Evolutionary conservation across 2,329 filamentous ascomycete species (phyloP).

Genomic region (Leptosphaerulina australis): DNA sequence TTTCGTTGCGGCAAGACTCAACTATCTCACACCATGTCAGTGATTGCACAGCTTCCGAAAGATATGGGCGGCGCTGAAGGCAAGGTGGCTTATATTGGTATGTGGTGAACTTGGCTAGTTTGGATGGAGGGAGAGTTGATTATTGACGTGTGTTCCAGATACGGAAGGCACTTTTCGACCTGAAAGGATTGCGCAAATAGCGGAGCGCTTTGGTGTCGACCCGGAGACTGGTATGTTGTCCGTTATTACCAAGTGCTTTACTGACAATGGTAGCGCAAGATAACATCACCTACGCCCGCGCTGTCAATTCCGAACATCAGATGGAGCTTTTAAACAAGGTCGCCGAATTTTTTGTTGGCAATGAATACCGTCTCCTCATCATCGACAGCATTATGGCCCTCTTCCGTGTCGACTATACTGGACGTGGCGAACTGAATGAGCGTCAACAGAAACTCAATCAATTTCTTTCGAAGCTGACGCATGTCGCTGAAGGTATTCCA

Average conservation of each 20-base stretch:
- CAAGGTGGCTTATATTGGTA: slow-evolving; percentile 71
- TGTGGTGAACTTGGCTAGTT: slow-evolving; percentile 1
- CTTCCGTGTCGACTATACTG: slow-evolving; percentile 70
- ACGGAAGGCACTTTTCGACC: slow-evolving; percentile 63
- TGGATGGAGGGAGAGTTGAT: neutral
- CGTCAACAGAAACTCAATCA: slow-evolving; percentile 71
- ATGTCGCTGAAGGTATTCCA: slow-evolving; percentile 65
- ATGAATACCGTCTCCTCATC: slow-evolving; percentile 69
- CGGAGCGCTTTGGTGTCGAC: slow-evolving; percentile 65
- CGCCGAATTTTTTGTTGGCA: slow-evolving; percentile 64
- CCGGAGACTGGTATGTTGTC: slow-evolving; percentile 38
- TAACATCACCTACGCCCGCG: slow-evolving; percentile 70
- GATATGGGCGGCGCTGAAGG: slow-evolving; percentile 70
- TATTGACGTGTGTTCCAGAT: slow-evolving; percentile 47
- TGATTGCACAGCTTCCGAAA: slow-evolving; percentile 64
- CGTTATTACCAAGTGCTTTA: slow-evolving; percentile 39
- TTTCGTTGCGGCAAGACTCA: slow-evolving; percentile 73
- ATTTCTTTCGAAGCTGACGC: slow-evolving; percentile 67
- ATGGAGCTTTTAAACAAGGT: slow-evolving; percentile 68
- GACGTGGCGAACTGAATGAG: slow-evolving; percentile 70
- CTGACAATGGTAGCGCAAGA: slow-evolving; percentile 65
- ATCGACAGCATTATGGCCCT: slow-evolving; percentile 74
- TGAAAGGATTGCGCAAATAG: slow-evolving; percentile 70
- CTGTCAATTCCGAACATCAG: slow-evolving; percentile 70
- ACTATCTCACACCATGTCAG: slow-evolving; percentile 71